These are phyloP conservation scores for Geranium rotundifolium DNA, from an alignment of 345 rosid genomes.

Conservation along the genomic window DNA sequence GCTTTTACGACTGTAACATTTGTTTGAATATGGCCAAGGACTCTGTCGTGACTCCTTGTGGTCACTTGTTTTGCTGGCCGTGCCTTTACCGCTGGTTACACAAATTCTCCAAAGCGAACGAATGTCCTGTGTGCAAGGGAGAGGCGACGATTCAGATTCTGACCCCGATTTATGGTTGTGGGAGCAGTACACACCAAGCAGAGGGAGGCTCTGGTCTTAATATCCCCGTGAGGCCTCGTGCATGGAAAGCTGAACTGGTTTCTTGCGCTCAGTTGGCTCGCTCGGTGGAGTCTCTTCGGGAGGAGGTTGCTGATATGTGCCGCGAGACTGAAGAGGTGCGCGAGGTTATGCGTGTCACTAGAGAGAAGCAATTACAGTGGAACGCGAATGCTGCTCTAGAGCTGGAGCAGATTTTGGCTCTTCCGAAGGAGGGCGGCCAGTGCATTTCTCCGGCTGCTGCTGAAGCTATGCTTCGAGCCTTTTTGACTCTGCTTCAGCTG, in stretches of 20 bases:
- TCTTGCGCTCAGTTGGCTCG: conserved; percentile 56
- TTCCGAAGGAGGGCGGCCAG: too few relatives aligned
- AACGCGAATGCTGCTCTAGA: too few relatives aligned
- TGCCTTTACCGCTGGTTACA: conserved; percentile 79
- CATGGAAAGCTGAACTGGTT: conserved; percentile 55
- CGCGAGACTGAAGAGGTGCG: too few relatives aligned
- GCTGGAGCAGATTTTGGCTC: too few relatives aligned
- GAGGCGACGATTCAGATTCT: conserved; percentile 68
- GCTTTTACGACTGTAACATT: conserved; percentile 72
- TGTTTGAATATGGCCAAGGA: conserved; percentile 76
- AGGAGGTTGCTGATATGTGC: too few relatives aligned
- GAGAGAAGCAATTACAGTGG: too few relatives aligned
- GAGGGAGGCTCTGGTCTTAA: conserved; percentile 54
- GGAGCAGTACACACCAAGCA: conserved; percentile 35
- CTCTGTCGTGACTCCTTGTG: conserved; percentile 88
- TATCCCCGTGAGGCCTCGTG: conserved; percentile 73
- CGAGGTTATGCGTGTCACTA: too few relatives aligned
- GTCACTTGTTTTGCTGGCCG: conserved; percentile 94
- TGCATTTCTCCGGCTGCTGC: too few relatives aligned
- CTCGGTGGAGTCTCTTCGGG: too few relatives aligned
- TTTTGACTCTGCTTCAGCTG: too few relatives aligned
- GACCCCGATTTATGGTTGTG: conserved; percentile 85
- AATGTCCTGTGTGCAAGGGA: conserved; percentile 93
- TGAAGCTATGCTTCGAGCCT: too few relatives aligned
- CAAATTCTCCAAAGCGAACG: conserved; percentile 63